Base-by-base conservation (phyloP, 352 stramenopile species). In the Globisporangium rhizosaccharum region DNA sequence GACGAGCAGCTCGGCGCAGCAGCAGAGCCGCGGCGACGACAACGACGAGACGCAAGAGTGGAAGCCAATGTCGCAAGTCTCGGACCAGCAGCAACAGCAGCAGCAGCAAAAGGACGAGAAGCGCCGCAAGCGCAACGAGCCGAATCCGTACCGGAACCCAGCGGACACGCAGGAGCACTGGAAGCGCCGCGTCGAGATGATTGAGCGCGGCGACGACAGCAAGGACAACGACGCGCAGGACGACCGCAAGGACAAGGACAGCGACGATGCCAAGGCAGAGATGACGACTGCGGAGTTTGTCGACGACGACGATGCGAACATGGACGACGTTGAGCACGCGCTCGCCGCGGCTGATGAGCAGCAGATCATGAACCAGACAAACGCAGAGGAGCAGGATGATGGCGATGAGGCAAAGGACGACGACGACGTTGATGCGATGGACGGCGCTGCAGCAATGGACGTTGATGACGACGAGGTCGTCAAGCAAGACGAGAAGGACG, bases 91-190 rank as follows among this genome's bases (percentile, higher is more conserved):
- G 2, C 62, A 63, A 14, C 69, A 83, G 3, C 64, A 75, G 42
- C 62, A 76, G 39, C 66, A 87, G 49, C 45, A 60, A 45, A 75
- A 73, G 42, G 81, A 87, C 2, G 76, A 92, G 56, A 88, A 95
- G 58, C 87, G 89, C 36, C 79, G 81, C 41, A 73, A 82, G 39
- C 80, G 81, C 17, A 86, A 85, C 48, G 80, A 96, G 62, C 92
- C 95, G 11, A 99, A 99, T 67, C 96, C 96, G 57, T 98, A 98
- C 54, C 87, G 92, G 15, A 94, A 97, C 65, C 89, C 95, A 37
- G 95, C 97, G 50, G 96, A 98, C 62, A 94, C 96, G 2, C 83
- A 97, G 63, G 93, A 99, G 62, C 97, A 98, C 62, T 99, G 97
- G 97, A 96, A 98, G 62, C 86, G 94, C 52, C 96, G 96, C 51